Evolutionary conservation across 441 rosid species (phyloP).

Genomic region (Mallotus repandus): DNA sequence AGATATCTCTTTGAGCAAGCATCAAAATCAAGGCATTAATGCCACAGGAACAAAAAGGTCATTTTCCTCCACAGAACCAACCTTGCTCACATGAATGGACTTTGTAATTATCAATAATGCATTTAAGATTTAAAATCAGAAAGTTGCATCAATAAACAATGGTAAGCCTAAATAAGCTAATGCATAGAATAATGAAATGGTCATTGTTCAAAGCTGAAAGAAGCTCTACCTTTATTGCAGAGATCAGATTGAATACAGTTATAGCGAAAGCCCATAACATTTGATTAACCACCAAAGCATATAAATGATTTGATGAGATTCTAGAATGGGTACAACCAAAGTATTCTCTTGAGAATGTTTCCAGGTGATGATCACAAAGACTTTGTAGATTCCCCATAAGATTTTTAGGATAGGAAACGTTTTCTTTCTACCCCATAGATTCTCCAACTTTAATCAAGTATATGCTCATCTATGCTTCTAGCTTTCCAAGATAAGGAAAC

Average conservation of each 20-base stretch:
- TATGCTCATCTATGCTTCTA: conserved; percentile 10
- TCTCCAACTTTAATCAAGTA: background rate
- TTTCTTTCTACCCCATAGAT: background rate
- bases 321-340: background rate
- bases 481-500: conserved; percentile 5
- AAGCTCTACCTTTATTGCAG: background rate
- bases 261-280: background rate
- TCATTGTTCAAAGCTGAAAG: background rate
- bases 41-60: background rate
- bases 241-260: conserved; percentile 1
- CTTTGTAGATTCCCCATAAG: conserved; percentile 12
- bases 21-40: background rate
- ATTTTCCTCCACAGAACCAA: background rate
- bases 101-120: background rate
- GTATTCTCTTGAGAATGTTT: conserved; percentile 1
- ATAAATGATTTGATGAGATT: background rate
- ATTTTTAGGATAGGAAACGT: background rate
- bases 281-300: conserved; percentile 9
- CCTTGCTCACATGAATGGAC: background rate
- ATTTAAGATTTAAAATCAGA: background rate
- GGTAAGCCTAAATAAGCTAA: conserved; percentile 1
- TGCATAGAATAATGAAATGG: background rate
- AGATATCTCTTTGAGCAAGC: background rate
- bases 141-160: background rate
- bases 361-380: background rate